Percentiles rank a stretch among this genome's conserved stretches.
phyloP scores from a whole-genome alignment of 2,329 filamentous ascomycete genomes.

The Fusarium sp. region DNA sequence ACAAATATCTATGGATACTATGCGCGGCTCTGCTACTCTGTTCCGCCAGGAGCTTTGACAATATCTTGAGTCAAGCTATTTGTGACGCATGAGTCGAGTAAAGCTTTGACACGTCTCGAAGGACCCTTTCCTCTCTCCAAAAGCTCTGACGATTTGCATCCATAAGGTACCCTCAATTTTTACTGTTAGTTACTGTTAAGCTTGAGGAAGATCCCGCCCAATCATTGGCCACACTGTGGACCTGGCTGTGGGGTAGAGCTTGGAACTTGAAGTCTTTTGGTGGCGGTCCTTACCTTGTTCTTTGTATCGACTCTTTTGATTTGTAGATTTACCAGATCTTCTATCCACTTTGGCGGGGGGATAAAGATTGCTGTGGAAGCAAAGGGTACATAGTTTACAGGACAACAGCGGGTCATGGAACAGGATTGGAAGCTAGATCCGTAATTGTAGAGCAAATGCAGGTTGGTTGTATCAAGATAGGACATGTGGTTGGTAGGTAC shows the following conservation, averaged over 20 bases:
- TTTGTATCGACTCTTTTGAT: conserved; percentile 39
- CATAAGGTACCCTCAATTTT: neutral
- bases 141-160: conserved; percentile 17
- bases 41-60: neutral
- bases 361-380: conserved; percentile 31
- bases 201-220: conserved; percentile 25
- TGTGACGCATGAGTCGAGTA: neutral
- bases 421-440: conserved; percentile 21
- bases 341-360: conserved; percentile 38
- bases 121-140: neutral
- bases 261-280: conserved; percentile 10
- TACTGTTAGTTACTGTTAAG: conserved; percentile 10
- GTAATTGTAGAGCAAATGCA: conserved; percentile 12
- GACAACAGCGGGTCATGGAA: conserved; percentile 23
- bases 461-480: neutral
- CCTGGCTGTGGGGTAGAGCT: conserved; percentile 44
- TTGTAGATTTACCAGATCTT: conserved; percentile 38
- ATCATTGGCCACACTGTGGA: conserved; percentile 43
- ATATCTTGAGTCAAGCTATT: neutral
- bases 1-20: neutral
- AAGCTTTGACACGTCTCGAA: conserved; percentile 4
- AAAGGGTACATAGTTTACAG: neutral
- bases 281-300: conserved; percentile 36
- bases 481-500: neutral
- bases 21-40: neutral